Evolutionary conservation across 176 grass and related monocot species (phyloP), one percentile per base, ranked within the genome.

Genomic region (Ensete glaucum): DNA sequence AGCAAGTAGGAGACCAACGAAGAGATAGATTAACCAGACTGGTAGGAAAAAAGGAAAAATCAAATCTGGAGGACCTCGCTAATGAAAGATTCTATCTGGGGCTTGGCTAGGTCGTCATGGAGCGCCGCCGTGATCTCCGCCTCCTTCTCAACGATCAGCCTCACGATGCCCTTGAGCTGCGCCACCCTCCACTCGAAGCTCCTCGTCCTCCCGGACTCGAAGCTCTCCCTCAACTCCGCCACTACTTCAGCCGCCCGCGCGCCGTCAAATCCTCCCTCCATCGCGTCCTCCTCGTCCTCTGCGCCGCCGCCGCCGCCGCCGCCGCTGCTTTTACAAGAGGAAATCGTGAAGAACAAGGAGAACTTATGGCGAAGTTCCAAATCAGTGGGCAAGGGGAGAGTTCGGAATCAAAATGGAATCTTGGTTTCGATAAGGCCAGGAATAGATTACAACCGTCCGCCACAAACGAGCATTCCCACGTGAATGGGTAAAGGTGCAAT

Each of bases 71-170:
- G 73, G 73, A 92, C 93, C 91, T 99, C 96, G 70, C 91, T 86
- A 71, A 99, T 73, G 72, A 77, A 95, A 1, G 82, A 82, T 85
- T 99, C 96, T 71, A 88, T 84, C 55, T 64, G 67, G 1, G 96
- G 88, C 83, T 99, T 99, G 78, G 82, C 83, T 80, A 99, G 88
- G 73, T 99, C 96, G 20, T 79, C 79, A 25, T 81, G 23, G 81
- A 99, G 85, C 43, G 91, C 91, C 58, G 59, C 81, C 72, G 58
- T 71, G 78, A 99, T 91, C 13, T 91, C 91, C 8, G 14, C 57
- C 79, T 99, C 91, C 79, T 58, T 99, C 84, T 95, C 96, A 19
- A 81, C 83, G 65, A 83, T 82, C 91, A 99, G 83, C 71, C 62
- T 74, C 0, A 77, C 67, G 12, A 99, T 74, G 19, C 54, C 70